Evolutionary conservation across 1,284 basidiomycete genomes (phyloP), one percentile per base, ranked within the genome.

Genomic region (Ustilago tritici): DNA sequence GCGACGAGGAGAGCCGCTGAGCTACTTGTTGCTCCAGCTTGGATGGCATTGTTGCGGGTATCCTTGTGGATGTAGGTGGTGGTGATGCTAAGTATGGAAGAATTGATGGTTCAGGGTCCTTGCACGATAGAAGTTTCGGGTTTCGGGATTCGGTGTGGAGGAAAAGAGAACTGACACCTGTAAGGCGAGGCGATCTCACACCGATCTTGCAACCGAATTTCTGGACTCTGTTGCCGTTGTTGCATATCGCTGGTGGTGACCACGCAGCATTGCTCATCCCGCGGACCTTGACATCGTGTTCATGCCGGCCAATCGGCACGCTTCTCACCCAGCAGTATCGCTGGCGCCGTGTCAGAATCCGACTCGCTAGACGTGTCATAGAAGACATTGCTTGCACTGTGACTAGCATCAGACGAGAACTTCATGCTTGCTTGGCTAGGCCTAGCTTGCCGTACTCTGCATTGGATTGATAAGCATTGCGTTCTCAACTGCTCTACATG

Each of bases 21-120:
- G 76, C 76, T 17, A 79, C 72, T 49, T 76, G 55, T 54, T 70
- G 49, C 61, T 79, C 70, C 4, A 77, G 66, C 11, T 53, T 41
- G 19, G 65, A 65, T 2, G 65, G 52, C 70, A 73, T 73, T 34
- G 1, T 19, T 17, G 36, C 58, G 31, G 11, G 53, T 4, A 23
- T 19, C 15, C n/a, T n/a, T 56, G n/a, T n/a, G n/a, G 19, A 56
- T 41, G 35, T n/a, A 40, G 17, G 23, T 56, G 54, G 31, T 28
- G 38, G 54, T 28, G 11, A 43, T 46, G 3, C 14, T 23, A 40
- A 38, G 53, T 23, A 31, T 28, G 7, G 28, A 50, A 52, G 65
- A 67, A 56, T 43, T 28, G 23, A 5, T 19, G 19, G 34, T 67
- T 67, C 65, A 67, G 65, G 65, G 55, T 67, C 65, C 57, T 40